Evolutionary conservation across 129 eudicot species (phyloP), one percentile per base, ranked within the genome.

Genomic region (Flaveria robusta): DNA sequence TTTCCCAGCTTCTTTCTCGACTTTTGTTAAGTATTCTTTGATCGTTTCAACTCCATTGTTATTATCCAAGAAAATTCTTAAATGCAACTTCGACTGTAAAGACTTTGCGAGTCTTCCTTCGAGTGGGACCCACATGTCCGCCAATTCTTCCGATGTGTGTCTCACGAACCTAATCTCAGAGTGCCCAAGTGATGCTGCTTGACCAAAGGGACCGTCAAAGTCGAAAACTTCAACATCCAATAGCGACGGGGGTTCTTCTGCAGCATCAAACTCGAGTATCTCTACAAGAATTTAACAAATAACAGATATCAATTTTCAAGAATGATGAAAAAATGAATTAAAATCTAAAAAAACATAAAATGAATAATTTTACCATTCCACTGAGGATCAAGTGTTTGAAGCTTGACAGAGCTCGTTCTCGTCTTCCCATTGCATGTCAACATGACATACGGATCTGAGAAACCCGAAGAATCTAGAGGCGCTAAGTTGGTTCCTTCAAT

Each of bases 1-100:
- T 73, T 91, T 94, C 52, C 99, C 99, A 14, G 91, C 97, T 88
- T 91, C 99, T 81, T 87, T 94, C 78, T 94, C 99, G 68, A 94
- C 86, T 77, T 90, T 94, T 1, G 87, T 80, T 23, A 94, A 66
- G 85, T 85, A 94, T n/a, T 94, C 99, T 89, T 84, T 89, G 31
- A 94, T 86, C 9, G 99, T 91, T 71, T 94, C 97, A 66, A 87
- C 97, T 71, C 99, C 97, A 49, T 94, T 94, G 31, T 84, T 94
- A 77, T 91, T 91, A 71, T 94, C 97, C 86, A 94, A 80, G 85
- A 91, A 94, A 42, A 94, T 84, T 71, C 99, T 89, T 76, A 94
- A 42, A 82, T 89, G 99, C 94, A 94, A 63, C 81, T 89, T 91
- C 6, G 99, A 87, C 79, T 87, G 97, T 60, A 83, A 88, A 68